A percentile compares a stretch with the other conserved stretches of the same genome.
These are phyloP conservation scores for Phaeolepiota aurea DNA, from an alignment of 768 basidiomycete species.

Conservation along the genomic window DNA sequence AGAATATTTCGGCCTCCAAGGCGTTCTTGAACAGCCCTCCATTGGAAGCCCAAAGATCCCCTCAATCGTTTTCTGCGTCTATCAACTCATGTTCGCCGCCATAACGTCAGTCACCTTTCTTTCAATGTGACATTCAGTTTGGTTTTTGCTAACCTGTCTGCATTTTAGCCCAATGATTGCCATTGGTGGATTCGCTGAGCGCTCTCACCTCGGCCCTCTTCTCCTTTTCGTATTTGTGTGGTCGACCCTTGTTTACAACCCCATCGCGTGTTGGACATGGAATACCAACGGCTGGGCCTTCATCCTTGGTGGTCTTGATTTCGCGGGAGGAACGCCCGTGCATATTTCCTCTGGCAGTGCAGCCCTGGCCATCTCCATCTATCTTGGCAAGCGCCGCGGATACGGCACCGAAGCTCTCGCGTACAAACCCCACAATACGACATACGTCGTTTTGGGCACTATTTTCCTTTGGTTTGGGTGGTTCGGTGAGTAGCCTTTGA, in stretches of 20 bases:
- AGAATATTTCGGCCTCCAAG: slow-evolving; percentile 81
- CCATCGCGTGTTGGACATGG: slow-evolving; percentile 97
- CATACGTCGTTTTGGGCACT: slow-evolving; percentile 90
- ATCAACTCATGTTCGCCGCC: slow-evolving; percentile 87
- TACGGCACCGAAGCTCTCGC: slow-evolving; percentile 87
- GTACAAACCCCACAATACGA: slow-evolving; percentile 94
- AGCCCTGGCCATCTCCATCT: slow-evolving; percentile 85
- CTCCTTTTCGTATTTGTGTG: slow-evolving; percentile 89
- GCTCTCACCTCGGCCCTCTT: slow-evolving; percentile 75
- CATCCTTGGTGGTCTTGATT: slow-evolving; percentile 77
- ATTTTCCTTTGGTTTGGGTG: slow-evolving; percentile 93
- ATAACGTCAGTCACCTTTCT: slow-evolving; percentile 54
- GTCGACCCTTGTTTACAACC: slow-evolving; percentile 87
- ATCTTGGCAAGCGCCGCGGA: slow-evolving; percentile 84
- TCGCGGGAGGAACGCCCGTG: slow-evolving; percentile 94
- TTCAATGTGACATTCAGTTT: slow-evolving; percentile 30
- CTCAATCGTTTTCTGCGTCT: slow-evolving; percentile 70
- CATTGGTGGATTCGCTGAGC: slow-evolving; percentile 89
- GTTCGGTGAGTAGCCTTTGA: slow-evolving; percentile 51
- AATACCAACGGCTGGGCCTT: slow-evolving; percentile 72
- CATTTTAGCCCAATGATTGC: slow-evolving; percentile 48
- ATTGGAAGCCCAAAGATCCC: slow-evolving; percentile 68
- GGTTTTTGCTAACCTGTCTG: not conserved
- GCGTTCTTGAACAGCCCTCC: slow-evolving; percentile 69
- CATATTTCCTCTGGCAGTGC: slow-evolving; percentile 93